Evolutionary conservation across 176 grass and related monocot species (phyloP), one percentile per base, ranked within the genome.

Genomic region (Otatea glauca): DNA sequence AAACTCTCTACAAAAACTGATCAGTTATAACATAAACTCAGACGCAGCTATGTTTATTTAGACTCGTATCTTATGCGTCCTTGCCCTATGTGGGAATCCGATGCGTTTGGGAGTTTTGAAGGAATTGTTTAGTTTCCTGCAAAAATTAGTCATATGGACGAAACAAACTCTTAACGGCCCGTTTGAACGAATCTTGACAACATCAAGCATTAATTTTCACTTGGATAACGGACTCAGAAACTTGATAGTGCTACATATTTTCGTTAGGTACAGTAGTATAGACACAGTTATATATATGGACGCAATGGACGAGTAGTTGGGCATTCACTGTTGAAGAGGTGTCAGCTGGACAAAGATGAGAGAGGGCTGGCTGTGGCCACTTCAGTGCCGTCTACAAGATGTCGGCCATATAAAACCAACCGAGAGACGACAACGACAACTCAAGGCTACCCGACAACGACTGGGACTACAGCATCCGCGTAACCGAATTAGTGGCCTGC

Each of bases 301-400:
- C 53, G 44, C 35, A 64, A 49, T 6, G 63, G 42, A 32, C 65
- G 21, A 41, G 63, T 68, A 23, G 78, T 69, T 81, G 49, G 65
- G 34, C 79, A 43, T 70, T 81, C 48, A 16, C 7, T 70, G 65
- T 56, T 81, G 7, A 74, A 8, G 21, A 37, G 23, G 20, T 8
- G 23, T 20, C 23, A 10, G 25, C 69, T 44, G 1, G 64, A 85
- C 35, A 71, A 51, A 21, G 13, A 58, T 38, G 29, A 29, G 9
- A 63, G 14, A 38, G 42, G 6, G 67, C 54, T 7, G 43, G 58
- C 18, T 7, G 1, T 7, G 50, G 51, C 23, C 10, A 3, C 83
- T 65, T 27, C 14, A 38, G 24, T 86, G 84, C 69, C 85, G 68
- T 74, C 47, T 5, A 15, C 77, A 23, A 51, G 56, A 73, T 47